phyloP scores from a whole-genome alignment of 2,329 filamentous ascomycete genomes.

The Fusarium verticillioides region DNA sequence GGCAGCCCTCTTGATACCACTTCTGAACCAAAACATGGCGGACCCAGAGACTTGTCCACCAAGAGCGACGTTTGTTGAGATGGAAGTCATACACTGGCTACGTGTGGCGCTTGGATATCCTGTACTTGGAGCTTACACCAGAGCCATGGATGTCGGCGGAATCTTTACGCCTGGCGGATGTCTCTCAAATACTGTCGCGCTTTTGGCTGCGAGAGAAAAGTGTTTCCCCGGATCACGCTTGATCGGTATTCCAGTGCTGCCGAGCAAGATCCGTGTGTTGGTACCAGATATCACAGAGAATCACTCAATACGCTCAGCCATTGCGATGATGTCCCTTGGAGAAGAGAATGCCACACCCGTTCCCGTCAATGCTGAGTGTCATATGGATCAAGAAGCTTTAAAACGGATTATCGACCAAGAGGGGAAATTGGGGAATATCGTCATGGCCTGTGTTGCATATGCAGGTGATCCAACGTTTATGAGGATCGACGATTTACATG shows the following conservation, averaged over 20 bases:
- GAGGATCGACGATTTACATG: not conserved
- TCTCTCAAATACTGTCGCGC: not conserved
- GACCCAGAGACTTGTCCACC: not conserved
- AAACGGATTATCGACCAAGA: not conserved
- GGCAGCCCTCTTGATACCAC: not conserved
- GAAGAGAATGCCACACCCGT: not conserved
- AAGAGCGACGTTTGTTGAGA: not conserved
- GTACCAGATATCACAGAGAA: not conserved
- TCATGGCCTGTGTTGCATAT: not conserved
- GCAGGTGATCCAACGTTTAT: not conserved
- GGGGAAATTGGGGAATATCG: fast-evolving
- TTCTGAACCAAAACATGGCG: not conserved
- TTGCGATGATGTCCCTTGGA: not conserved
- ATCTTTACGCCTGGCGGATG: not conserved
- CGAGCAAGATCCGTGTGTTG: not conserved
- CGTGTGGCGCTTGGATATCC: not conserved
- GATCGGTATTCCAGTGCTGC: not conserved
- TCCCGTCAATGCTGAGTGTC: not conserved
- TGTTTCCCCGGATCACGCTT: not conserved
- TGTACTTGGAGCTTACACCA: not conserved
- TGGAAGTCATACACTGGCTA: not conserved
- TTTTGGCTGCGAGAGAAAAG: not conserved
- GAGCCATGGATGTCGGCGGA: not conserved
- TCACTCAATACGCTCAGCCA: not conserved
- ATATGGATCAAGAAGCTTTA: not conserved